Evolutionary conservation across 2,329 filamentous ascomycete species (phyloP), one percentile per base, ranked within the genome.

Genomic region (Hypocrella siamensis): DNA sequence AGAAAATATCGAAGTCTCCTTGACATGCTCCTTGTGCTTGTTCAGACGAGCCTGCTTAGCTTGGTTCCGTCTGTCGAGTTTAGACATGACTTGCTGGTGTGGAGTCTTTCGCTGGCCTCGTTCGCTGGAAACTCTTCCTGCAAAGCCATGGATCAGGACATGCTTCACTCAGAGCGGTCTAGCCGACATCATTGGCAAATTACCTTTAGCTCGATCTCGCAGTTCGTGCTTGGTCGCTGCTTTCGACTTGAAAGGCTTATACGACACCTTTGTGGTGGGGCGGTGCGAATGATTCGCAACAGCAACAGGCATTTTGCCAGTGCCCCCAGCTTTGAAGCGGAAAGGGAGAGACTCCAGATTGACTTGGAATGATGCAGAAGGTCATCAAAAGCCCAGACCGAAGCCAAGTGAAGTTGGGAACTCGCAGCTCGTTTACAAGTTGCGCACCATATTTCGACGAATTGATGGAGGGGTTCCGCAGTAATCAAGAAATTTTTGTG

Each of bases 31-130:
- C 49, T 76, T 76, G 49, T 85, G 75, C 57, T 96, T 94, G 43
- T 75, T 66, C 39, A 80, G 62, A 46, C 88, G 81, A 54, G 79
- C 76, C 63, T 98, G 90, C 56, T 88, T 88, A 44, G 84, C 82
- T 62, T 93, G 84, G 56, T 98, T 96, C 46, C 84, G 77, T 37
- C 90, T 79, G 57, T 93, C 85, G 53, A 98, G 71, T 59, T 96
- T 98, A 36, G 85, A 93, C 82, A 94, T 88, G 59, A 94, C 74
- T 60, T 93, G 84, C 54, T 98, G 90, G 54, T 93, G 84, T 34
- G 83, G 83, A 12, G 88, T 93, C 56, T 83, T 92, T 48, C 88
- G 75, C 45, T 66, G 65, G 38, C 78, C 77, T 46, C 68, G 73
- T 49, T 93, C 81, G 46, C 72, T 61, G 34, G 66, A 77, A 31